Evolutionary conservation across 2,329 filamentous ascomycete genomes (phyloP).

Genomic region (Beauveria scarabaeidicola): DNA sequence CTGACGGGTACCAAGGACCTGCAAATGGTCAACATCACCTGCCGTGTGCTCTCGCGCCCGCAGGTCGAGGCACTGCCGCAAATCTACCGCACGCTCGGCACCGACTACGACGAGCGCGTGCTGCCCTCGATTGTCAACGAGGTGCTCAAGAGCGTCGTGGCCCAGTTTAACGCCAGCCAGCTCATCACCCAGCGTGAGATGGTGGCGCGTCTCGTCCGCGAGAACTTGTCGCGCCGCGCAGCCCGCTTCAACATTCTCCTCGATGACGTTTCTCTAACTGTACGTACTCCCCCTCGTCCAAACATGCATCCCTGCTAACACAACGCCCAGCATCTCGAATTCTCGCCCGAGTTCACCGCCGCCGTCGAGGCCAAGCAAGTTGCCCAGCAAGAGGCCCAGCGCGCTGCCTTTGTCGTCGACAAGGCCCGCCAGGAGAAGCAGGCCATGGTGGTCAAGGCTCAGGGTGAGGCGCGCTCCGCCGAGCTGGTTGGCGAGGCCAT

Average conservation of each 20-base stretch:
- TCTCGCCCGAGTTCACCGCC: slow-evolving; percentile 66
- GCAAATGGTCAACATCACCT: slow-evolving; percentile 99
- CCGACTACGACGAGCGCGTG: slow-evolving; percentile 94
- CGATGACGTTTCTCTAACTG: slow-evolving; percentile 94
- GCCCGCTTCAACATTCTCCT: slow-evolving; percentile 95
- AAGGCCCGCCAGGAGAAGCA: slow-evolving; percentile 99
- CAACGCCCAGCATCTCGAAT: slow-evolving; percentile 52
- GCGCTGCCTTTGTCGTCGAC: slow-evolving; percentile 95
- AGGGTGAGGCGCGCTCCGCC: slow-evolving; percentile 96
- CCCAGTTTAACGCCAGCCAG: slow-evolving; percentile 97
- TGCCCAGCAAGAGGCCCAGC: slow-evolving; percentile 86
- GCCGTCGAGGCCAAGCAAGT: slow-evolving; percentile 68
- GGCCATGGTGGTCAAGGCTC: slow-evolving; percentile 93
- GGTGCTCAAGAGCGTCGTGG: slow-evolving; percentile 96
- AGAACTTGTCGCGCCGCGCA: slow-evolving; percentile 84
- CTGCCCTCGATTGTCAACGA: slow-evolving; percentile 97
- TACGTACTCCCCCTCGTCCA: slow-evolving; percentile 35
- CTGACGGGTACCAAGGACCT: slow-evolving; percentile 97
- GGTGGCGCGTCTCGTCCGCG: slow-evolving; percentile 81
- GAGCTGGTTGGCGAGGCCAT: slow-evolving; percentile 98
- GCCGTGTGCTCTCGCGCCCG: slow-evolving; percentile 92
- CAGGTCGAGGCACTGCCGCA: slow-evolving; percentile 82
- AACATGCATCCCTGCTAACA: slow-evolving; percentile 17
- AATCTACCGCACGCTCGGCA: slow-evolving; percentile 92
- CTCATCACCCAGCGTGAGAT: slow-evolving; percentile 98